Evolutionary conservation across 176 grass and related monocot species (phyloP).

Genomic region (Oryza glumipatula): DNA sequence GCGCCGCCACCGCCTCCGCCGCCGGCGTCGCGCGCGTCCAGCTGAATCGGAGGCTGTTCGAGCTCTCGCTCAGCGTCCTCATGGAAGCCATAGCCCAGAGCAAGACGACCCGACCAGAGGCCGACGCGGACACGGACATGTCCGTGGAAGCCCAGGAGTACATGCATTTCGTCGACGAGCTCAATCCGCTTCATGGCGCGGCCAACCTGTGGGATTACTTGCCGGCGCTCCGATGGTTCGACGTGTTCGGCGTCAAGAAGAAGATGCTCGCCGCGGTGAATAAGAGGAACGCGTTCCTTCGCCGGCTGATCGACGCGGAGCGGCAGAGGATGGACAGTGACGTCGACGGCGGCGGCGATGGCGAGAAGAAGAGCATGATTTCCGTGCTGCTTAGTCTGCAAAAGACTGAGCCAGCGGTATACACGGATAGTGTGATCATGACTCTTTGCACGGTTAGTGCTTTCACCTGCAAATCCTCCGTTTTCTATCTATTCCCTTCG

Average conservation of each 20-base stretch:
- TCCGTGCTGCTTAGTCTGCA: too few relatives aligned
- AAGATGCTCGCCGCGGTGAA: conserved; percentile 15
- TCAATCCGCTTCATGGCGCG: conserved; percentile 16
- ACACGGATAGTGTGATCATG: too few relatives aligned
- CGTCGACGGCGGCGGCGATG: neutral
- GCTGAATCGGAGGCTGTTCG: conserved; percentile 61
- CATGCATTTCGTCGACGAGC: conserved; percentile 41
- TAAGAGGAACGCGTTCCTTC: conserved; percentile 36
- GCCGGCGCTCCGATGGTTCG: conserved; percentile 51
- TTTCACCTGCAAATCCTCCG: too few relatives aligned
- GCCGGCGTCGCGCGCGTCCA: conserved; percentile 24
- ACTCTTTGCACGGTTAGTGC: too few relatives aligned
- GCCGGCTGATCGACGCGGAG: conserved; percentile 53
- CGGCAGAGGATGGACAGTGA: neutral
- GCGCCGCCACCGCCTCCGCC: neutral
- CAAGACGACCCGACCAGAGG: conserved; percentile 24
- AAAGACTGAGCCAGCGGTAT: too few relatives aligned
- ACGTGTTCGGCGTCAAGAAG: conserved; percentile 38
- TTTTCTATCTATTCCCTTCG: too few relatives aligned
- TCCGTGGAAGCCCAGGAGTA: conserved; percentile 41
- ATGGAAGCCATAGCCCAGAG: conserved; percentile 53
- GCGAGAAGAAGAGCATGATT: too few relatives aligned
- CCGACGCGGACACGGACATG: conserved; percentile 44
- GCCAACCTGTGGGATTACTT: conserved; percentile 60
- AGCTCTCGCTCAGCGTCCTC: conserved; percentile 55